A percentile compares a stretch with the other conserved stretches of the same genome.
phyloP scores from a whole-genome alignment of 768 basidiomycete species.

The Cystobasidium tubakii region DNA sequence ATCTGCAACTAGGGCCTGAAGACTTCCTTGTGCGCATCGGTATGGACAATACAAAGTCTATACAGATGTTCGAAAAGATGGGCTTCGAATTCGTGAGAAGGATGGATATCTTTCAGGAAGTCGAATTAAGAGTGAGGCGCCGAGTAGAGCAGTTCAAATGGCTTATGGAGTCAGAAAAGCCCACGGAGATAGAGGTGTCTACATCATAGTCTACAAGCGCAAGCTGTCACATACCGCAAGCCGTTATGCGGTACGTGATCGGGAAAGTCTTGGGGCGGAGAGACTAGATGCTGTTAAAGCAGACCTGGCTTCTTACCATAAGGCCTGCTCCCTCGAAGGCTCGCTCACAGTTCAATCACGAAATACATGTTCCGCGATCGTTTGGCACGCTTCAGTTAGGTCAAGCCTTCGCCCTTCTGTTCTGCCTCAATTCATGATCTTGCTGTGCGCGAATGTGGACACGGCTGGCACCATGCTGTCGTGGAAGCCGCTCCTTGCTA shows the following conservation, averaged over 20 bases:
- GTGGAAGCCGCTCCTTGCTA: neutral
- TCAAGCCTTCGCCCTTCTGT: neutral
- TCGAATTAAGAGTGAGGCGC: conserved; percentile 58
- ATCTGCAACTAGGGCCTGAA: conserved; percentile 48
- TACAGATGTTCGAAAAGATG: conserved; percentile 66
- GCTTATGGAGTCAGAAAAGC: neutral
- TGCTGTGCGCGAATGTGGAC: neutral
- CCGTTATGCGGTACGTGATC: neutral
- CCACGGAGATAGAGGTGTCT: neutral
- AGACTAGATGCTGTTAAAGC: no score
- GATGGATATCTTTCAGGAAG: conserved; percentile 71
- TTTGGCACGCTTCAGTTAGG: neutral
- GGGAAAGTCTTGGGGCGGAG: neutral
- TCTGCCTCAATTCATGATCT: neutral
- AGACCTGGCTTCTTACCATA: no score
- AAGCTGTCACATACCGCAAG: neutral
- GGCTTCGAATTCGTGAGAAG: conserved; percentile 66
- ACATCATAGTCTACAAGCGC: neutral
- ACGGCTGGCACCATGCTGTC: neutral
- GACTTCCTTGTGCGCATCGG: conserved; percentile 67
- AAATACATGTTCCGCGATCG: neutral
- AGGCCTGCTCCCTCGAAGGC: no score
- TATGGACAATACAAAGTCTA: conserved; percentile 63
- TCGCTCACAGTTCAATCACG: neutral
- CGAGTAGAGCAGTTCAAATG: neutral